Percentiles rank a stretch among this genome's conserved stretches.
Conservation (phyloP, 495 filamentous ascomycete species). For the Ascodesmis nigricans region DNA sequence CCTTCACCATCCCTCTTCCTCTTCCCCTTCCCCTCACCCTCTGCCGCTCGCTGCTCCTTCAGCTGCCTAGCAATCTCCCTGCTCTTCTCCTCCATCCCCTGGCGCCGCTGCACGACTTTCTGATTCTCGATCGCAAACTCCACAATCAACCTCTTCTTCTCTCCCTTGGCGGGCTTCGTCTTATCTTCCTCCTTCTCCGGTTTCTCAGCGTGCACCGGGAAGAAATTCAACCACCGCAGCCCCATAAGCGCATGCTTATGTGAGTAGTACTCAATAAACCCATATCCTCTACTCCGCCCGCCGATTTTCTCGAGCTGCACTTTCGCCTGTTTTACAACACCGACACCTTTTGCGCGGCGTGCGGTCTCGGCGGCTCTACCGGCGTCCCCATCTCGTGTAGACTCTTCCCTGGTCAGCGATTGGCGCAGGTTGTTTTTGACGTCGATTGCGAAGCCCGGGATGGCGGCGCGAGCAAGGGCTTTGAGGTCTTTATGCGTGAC, state of each 20-base stretch:
- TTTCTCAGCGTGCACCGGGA: constrained; percentile 33
- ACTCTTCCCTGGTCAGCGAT: constrained; percentile 70
- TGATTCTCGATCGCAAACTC: constrained; percentile 99
- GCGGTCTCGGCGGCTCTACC: constrained; percentile 55
- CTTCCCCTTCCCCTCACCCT: constrained; percentile 21
- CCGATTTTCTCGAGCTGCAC: constrained; percentile 66
- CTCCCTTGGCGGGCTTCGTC: constrained; percentile 25
- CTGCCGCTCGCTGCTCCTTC: constrained; percentile 11
- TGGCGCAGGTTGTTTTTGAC: constrained; percentile 50
- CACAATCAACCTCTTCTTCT: constrained; percentile 63
- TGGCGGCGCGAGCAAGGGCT: constrained; percentile 63
- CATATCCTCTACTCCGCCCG: constrained; percentile 75
- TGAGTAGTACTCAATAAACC: constrained; percentile 90
- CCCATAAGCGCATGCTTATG: constrained; percentile 94
- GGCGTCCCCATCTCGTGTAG: constrained; percentile 49
- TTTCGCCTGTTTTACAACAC: constrained; percentile 88
- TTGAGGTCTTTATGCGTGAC: constrained; percentile 79
- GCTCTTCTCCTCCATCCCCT: constrained; percentile 45
- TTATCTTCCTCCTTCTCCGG: constrained; percentile 19
- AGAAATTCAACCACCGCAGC: constrained; percentile 76
- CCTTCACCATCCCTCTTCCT: constrained; percentile 10
- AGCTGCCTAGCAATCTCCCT: constrained; percentile 18
- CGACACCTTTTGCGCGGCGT: constrained; percentile 64
- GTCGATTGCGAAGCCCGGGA: constrained; percentile 83
- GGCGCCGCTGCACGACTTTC: constrained; percentile 63